phyloP scores from a whole-genome alignment of 148 eudicot genomes.

The Rhododendron griersonianum region DNA sequence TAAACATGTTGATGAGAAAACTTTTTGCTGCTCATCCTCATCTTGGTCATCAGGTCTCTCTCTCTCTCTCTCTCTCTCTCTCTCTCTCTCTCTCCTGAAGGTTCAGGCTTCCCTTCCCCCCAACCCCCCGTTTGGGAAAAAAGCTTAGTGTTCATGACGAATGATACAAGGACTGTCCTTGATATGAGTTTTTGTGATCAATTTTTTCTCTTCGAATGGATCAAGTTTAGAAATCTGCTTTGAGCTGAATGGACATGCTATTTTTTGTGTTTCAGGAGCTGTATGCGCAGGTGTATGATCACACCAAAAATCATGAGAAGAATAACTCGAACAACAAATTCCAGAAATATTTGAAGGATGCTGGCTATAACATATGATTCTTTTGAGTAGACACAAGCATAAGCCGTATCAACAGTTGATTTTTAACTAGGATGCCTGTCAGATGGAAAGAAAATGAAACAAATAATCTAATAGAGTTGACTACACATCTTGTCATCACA shows the following conservation, averaged over 20 bases:
- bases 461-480: not conserved
- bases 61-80: conserved; percentile 16
- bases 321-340: not conserved
- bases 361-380: not conserved
- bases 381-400: not conserved
- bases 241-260: not conserved
- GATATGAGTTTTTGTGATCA: not conserved
- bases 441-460: not conserved
- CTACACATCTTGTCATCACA: not conserved
- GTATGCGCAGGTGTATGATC: conserved; percentile 14
- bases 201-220: not conserved
- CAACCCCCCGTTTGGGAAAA: not conserved
- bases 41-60: conserved; percentile 78
- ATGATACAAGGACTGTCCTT: not conserved
- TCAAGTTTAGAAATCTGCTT: not conserved
- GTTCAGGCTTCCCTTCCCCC: no score
- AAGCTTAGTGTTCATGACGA: not conserved
- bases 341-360: not conserved
- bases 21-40: conserved; percentile 63
- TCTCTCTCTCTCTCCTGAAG: not conserved
- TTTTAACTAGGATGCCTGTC: not conserved
- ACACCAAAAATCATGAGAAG: not conserved
- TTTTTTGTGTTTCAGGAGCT: conserved; percentile 7
- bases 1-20: conserved; percentile 59
- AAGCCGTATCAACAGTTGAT: not conserved